Percentiles rank a stretch among this genome's conserved stretches.
phyloP scores from a whole-genome alignment of 352 stramenopile species.

The Phytophthora multivora region DNA sequence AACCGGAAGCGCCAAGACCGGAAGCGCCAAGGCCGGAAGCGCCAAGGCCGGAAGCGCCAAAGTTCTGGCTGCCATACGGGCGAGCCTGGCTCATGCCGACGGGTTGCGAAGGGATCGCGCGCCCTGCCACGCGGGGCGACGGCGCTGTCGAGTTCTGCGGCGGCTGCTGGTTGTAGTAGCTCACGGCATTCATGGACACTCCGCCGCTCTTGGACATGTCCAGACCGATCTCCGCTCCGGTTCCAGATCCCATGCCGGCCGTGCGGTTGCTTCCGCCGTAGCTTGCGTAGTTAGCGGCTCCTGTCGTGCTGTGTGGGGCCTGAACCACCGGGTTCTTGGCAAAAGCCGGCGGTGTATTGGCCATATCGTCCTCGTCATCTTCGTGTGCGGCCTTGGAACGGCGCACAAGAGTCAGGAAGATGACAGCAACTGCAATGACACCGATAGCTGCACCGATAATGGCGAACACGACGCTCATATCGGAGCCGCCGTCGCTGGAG shows the following conservation, averaged over 20 bases:
- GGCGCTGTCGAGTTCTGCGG: slow-evolving; percentile 42
- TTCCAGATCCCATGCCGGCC: slow-evolving; percentile 22
- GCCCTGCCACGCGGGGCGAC: slow-evolving; percentile 50
- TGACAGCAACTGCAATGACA: slow-evolving; percentile 79
- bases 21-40: neutral
- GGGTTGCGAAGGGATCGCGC: slow-evolving; percentile 48
- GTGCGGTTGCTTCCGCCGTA: slow-evolving; percentile 33
- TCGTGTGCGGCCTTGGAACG: slow-evolving; percentile 63
- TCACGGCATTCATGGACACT: slow-evolving; percentile 43
- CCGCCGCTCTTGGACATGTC: slow-evolving; percentile 23
- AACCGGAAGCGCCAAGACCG: neutral
- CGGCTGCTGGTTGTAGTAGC: slow-evolving; percentile 63
- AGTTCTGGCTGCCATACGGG: slow-evolving; percentile 28
- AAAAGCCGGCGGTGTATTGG: slow-evolving; percentile 38
- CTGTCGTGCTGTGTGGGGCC: slow-evolving; percentile 37
- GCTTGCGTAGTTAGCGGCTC: slow-evolving; percentile 34
- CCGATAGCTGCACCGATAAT: slow-evolving; percentile 80
- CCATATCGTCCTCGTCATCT: slow-evolving; percentile 69
- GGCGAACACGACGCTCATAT: slow-evolving; percentile 79
- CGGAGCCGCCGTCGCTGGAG: slow-evolving; percentile 33
- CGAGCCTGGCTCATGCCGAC: slow-evolving; percentile 33
- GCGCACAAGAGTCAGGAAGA: slow-evolving; percentile 79
- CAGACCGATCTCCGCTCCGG: slow-evolving; percentile 20
- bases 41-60: slow-evolving; percentile 4
- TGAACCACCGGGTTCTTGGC: slow-evolving; percentile 39